Evolutionary conservation across 192 early-diverging fungal genomes (phyloP).

Genomic region (Umbelopsis sp.): DNA sequence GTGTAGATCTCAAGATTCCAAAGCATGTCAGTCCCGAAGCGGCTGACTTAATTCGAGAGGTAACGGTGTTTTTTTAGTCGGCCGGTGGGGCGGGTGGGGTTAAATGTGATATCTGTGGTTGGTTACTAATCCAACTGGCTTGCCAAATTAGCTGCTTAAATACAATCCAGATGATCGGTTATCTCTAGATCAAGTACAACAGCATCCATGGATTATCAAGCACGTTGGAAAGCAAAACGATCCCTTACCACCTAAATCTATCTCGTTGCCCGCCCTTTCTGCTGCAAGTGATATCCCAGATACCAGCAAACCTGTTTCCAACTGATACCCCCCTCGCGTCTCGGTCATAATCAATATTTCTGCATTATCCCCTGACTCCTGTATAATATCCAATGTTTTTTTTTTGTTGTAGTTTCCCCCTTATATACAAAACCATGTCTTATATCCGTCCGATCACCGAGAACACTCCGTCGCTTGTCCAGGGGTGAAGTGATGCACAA

Average conservation of each 20-base stretch:
- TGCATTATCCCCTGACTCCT: not conserved
- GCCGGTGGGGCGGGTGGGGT: not conserved
- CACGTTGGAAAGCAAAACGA: not conserved
- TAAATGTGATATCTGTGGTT: not conserved
- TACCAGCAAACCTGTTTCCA: not conserved
- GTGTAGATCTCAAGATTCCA: conserved; percentile 84
- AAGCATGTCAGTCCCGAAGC: conserved; percentile 78
- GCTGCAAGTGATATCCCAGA: not conserved
- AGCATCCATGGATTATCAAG: conserved; percentile 66
- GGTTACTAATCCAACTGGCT: not conserved
- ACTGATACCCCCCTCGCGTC: not conserved
- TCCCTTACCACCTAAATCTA: not conserved
- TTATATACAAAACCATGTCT: too few species aligned
- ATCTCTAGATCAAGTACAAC: conserved; percentile 70
- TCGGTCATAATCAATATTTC: not conserved
- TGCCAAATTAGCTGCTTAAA: conserved; percentile 62
- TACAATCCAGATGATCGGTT: conserved; percentile 71
- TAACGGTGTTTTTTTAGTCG: conserved; percentile 31
- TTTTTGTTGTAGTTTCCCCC: not conserved
- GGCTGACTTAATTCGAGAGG: conserved; percentile 81
- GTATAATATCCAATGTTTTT: not conserved
- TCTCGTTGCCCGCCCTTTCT: not conserved
- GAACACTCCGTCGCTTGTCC: too few species aligned
- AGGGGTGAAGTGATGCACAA: too few species aligned
- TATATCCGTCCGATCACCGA: too few species aligned